Conservation (phyloP, 495 filamentous ascomycete species). For the Schizothecium vesticola region DNA sequence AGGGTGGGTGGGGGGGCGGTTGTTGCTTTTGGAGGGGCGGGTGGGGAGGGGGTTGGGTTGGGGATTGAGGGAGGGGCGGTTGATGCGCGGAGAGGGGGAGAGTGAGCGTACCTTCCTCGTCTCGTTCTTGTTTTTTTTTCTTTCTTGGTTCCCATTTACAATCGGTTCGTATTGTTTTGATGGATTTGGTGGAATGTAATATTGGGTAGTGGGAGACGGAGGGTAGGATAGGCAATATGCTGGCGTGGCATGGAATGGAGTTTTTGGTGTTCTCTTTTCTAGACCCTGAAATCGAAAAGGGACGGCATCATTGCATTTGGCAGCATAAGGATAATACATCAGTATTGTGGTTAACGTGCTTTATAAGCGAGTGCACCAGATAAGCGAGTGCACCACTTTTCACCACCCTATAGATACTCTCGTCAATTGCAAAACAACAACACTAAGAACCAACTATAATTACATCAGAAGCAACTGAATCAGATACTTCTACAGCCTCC, state of each 20-base stretch:
- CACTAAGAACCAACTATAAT: no score
- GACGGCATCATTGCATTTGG: neutral
- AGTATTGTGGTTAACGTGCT: neutral
- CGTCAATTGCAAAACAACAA: no score
- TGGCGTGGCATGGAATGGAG: neutral
- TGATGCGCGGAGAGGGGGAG: neutral
- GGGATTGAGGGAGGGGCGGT: neutral
- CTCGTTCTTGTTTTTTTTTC: neutral
- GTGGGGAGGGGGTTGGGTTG: neutral
- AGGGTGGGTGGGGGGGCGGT: conserved; percentile 24
- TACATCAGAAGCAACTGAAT: no score
- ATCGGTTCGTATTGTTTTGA: neutral
- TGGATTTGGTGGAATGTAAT: neutral
- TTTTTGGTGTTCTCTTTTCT: neutral
- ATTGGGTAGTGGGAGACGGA: neutral
- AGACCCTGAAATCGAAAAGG: neutral
- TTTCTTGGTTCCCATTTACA: neutral
- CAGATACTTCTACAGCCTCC: no score
- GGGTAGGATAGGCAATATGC: neutral
- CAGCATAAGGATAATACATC: neutral
- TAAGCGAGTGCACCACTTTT: no score
- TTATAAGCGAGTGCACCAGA: no score
- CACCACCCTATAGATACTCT: no score
- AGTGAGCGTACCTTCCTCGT: neutral
- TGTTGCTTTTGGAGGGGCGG: conserved; percentile 27